Evolutionary conservation across 139 green algal species (phyloP).

Genomic region (Yamagishiella unicocca): DNA sequence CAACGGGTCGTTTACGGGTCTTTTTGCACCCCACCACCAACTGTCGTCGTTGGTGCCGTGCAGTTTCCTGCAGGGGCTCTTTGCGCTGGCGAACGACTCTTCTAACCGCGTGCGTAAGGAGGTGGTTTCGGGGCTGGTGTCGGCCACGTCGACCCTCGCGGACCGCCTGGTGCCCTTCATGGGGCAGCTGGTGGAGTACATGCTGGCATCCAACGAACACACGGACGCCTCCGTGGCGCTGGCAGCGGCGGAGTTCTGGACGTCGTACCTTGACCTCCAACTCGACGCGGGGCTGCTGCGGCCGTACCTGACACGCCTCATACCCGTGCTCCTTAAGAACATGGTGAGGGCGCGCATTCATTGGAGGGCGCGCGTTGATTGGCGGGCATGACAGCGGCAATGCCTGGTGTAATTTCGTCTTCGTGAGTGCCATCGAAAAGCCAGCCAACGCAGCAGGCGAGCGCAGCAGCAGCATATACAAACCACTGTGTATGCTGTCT

Average conservation of each 20-base stretch:
- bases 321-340: slow-evolving; percentile 95
- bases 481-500: too few species aligned
- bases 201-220: slow-evolving; percentile 89
- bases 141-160: slow-evolving; percentile 80
- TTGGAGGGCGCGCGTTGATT: neutral
- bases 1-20: too few species aligned
- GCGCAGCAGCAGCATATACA: too few species aligned
- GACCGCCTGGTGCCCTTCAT: slow-evolving; percentile 86
- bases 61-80: slow-evolving; percentile 88
- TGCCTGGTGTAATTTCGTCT: too few species aligned
- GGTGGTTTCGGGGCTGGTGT: slow-evolving; percentile 89
- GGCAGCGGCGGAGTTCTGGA: slow-evolving; percentile 98
- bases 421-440: too few species aligned
- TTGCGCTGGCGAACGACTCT: slow-evolving; percentile 86
- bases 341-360: slow-evolving; percentile 75
- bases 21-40: too few species aligned
- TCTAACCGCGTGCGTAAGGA: slow-evolving; percentile 79
- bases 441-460: too few species aligned
- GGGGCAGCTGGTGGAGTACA: slow-evolving; percentile 93
- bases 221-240: slow-evolving; percentile 85
- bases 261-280: slow-evolving; percentile 80
- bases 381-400: neutral
- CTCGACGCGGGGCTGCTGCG: slow-evolving; percentile 77
- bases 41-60: too few species aligned
- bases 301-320: slow-evolving; percentile 84